Evolutionary conservation across 2,329 filamentous ascomycete species (phyloP).

Genomic region (Hypoxylon sp.): DNA sequence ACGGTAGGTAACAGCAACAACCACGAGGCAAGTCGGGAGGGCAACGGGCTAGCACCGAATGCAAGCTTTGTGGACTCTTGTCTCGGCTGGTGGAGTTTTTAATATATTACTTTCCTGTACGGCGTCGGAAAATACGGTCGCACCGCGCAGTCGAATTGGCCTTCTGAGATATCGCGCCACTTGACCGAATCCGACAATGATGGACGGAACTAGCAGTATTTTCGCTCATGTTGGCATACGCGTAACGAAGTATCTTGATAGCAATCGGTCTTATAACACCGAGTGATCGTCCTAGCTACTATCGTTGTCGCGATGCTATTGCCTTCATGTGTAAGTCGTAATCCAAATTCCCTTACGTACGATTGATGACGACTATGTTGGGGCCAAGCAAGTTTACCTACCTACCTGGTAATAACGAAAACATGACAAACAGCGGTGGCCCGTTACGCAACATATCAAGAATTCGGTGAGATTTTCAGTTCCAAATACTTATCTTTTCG

Average conservation of each 20-base stretch:
- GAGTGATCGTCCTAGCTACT: conserved; percentile 24
- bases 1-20: conserved; percentile 16
- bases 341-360: conserved; percentile 22
- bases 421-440: background rate
- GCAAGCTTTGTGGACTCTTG: conserved; percentile 20
- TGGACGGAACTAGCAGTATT: conserved; percentile 28
- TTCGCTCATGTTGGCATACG: conserved; percentile 28
- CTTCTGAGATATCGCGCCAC: conserved; percentile 32
- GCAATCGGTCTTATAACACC: conserved; percentile 24
- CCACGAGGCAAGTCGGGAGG: conserved; percentile 19
- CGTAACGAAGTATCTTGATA: conserved; percentile 11
- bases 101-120: conserved; percentile 17
- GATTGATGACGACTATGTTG: background rate
- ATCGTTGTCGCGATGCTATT: conserved; percentile 1
- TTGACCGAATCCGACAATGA: conserved; percentile 18
- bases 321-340: conserved; percentile 13
- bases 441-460: background rate
- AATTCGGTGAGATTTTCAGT: background rate
- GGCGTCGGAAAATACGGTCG: conserved; percentile 31
- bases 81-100: conserved; percentile 30
- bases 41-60: conserved; percentile 23
- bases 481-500: too few species aligned
- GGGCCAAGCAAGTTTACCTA: background rate
- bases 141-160: conserved; percentile 30
- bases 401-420: background rate